Conservation (phyloP, 164 flowering plant species). For the Vitis rotundifolia region DNA sequence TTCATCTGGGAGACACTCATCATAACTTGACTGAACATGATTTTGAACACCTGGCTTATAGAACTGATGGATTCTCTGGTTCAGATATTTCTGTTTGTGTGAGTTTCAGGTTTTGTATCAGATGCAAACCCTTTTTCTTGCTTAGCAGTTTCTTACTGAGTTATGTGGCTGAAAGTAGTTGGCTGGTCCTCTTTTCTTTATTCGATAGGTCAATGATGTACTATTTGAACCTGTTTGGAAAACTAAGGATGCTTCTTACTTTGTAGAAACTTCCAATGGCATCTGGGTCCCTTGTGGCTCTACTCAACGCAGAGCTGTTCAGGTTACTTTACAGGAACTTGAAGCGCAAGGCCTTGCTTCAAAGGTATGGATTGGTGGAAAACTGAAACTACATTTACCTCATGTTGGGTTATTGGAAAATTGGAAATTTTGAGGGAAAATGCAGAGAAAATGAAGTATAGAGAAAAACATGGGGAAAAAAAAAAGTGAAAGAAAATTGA, state of each 20-base stretch:
- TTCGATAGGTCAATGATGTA: slow-evolving; percentile 85
- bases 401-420: no score
- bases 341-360: slow-evolving; percentile 83
- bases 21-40: slow-evolving; percentile 89
- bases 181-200: not conserved
- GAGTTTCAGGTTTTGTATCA: slow-evolving; percentile 31
- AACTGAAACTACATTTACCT: no score
- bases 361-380: slow-evolving; percentile 44
- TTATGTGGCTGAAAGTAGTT: not conserved
- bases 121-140: not conserved
- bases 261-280: slow-evolving; percentile 52
- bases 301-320: slow-evolving; percentile 83
- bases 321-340: slow-evolving; percentile 86
- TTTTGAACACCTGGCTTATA: slow-evolving; percentile 75
- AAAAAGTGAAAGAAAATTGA: no score
- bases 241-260: slow-evolving; percentile 97
- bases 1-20: slow-evolving; percentile 97
- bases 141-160: not conserved
- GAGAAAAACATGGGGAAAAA: no score
- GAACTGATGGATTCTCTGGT: slow-evolving; percentile 94
- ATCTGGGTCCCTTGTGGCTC: slow-evolving; percentile 97
- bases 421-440: no score
- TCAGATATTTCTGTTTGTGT: slow-evolving; percentile 97
- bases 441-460: no score
- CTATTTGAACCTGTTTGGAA: slow-evolving; percentile 97